A percentile compares a stretch with the other conserved stretches of the same genome.
Conservation (phyloP, 768 basidiomycete genomes). For the Pleurotus djamor region DNA sequence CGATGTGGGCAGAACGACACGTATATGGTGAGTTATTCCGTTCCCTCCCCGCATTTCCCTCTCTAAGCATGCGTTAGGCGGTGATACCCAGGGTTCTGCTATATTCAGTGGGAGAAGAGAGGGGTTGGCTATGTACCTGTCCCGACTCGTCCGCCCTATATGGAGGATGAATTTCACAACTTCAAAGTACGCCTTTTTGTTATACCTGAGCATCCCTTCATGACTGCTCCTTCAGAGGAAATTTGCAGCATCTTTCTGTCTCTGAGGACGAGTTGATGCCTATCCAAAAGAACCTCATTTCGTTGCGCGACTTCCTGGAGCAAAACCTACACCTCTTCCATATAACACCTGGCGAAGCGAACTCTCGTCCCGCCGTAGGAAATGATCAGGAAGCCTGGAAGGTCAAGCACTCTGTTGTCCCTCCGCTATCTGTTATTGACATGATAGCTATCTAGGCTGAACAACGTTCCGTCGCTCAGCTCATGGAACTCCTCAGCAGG, state of each 20-base stretch:
- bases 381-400: conserved; percentile 90
- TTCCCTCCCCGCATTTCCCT: background rate
- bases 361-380: conserved; percentile 52
- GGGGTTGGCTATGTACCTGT: conserved; percentile 84
- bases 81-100: conserved; percentile 66
- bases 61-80: conserved; percentile 26
- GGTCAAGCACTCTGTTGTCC: conserved; percentile 36
- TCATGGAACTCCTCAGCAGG: conserved; percentile 72
- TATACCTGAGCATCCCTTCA: conserved; percentile 1
- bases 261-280: conserved; percentile 60
- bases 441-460: conserved; percentile 53
- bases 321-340: conserved; percentile 87
- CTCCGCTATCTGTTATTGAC: conserved; percentile 10
- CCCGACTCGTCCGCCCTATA: conserved; percentile 79
- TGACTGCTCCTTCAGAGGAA: conserved; percentile 23
- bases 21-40: conserved; percentile 57
- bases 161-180: conserved; percentile 84
- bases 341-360: conserved; percentile 63
- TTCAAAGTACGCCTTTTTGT: conserved; percentile 41
- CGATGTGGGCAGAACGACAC: conserved; percentile 76
- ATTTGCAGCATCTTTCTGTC: conserved; percentile 57
- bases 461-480: conserved; percentile 76
- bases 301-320: conserved; percentile 73
- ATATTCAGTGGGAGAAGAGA: conserved; percentile 88
- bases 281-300: conserved; percentile 79